Evolutionary conservation across 208 protist species (phyloP), one percentile per base, ranked within the genome.

Genomic region (Acanthamoeba rhysodes): DNA sequence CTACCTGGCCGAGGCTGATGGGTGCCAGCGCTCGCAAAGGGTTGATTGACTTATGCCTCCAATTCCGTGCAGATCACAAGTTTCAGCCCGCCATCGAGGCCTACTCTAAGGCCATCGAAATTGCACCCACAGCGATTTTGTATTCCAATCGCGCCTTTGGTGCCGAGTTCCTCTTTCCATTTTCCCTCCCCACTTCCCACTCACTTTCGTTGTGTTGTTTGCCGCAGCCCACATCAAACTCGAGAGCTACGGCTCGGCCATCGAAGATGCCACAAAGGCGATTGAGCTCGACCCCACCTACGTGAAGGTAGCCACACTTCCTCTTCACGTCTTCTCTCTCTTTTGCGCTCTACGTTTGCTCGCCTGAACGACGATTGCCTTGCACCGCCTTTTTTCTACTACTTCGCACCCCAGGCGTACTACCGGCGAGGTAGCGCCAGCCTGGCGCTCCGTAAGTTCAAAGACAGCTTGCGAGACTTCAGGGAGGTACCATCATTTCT

Each of bases 371-470:
- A n/a, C n/a, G n/a, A n/a, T n/a, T n/a, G n/a, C n/a, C n/a, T 20
- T 27, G 14, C 59, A 66, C 16, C 22, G 24, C 16, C 59, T 66
- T 20, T 20, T 1, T 66, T 22, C 32, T n/a, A 20, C 64, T 85
- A 16, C 20, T 53, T 27, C 57, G 10, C 90, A 50, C 34, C 18
- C 70, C 48, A 98, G 95, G 99, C 98, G 20, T 99, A 99, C 96
- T 99, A 99, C 97, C 98, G 99, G 94, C 98, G 99, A 66, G 99
- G 98, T 32, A 98, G 98, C 2, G 99, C 99, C 0, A 97, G 99
- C 95, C 97, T 99, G 34, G 97, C 98, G 22, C 97, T 99, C 8
- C 98, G 98, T 10, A 99, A 99, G 95, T 99, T 98, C 96, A 99
- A 99, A 95, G 98, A 99, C 20, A 99, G 98, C 16, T 96, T 99